Evolutionary conservation across 2,329 filamentous ascomycete genomes (phyloP).

Genomic region (Aspergillus aculeatus): DNA sequence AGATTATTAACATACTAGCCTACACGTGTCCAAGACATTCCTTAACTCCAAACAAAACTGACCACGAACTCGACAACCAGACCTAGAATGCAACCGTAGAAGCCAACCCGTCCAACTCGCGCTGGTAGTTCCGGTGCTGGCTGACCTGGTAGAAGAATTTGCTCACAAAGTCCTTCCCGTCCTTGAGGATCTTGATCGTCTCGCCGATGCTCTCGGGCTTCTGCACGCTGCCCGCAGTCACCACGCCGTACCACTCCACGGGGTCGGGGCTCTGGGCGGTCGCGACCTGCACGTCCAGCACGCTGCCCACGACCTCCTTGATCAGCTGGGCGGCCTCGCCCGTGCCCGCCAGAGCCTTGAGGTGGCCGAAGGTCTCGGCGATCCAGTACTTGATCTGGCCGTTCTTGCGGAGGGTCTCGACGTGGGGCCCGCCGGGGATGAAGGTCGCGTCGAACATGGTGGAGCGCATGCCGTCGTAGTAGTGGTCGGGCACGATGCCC

Average conservation of each 20-base stretch:
- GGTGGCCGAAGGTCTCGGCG: constrained; percentile 75
- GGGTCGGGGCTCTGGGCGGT: constrained; percentile 50
- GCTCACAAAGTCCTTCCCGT: constrained; percentile 66
- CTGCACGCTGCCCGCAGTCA: constrained; percentile 59
- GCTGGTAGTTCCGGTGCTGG: constrained; percentile 70
- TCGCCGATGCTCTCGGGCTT: constrained; percentile 61
- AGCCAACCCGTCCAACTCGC: constrained; percentile 70
- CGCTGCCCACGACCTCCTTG: constrained; percentile 40
- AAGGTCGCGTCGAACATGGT: constrained; percentile 77
- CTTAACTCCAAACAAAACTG: not conserved
- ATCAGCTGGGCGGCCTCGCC: constrained; percentile 43
- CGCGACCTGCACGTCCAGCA: constrained; percentile 52
- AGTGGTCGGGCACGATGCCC: constrained; percentile 67
- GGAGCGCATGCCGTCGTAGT: constrained; percentile 76
- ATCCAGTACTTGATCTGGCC: constrained; percentile 74
- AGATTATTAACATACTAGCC: not conserved
- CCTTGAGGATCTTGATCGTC: constrained; percentile 63
- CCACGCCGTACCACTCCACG: constrained; percentile 72
- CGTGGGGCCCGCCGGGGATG: constrained; percentile 66
- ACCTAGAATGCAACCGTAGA: constrained; percentile 66
- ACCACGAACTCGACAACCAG: not conserved
- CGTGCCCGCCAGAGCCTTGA: constrained; percentile 73
- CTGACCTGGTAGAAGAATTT: constrained; percentile 69
- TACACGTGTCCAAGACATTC: not conserved
- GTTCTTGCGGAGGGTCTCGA: constrained; percentile 63